Evolutionary conservation across 31 red algal species (phyloP).

Genomic region (Odonthalia washingtoniensis): DNA sequence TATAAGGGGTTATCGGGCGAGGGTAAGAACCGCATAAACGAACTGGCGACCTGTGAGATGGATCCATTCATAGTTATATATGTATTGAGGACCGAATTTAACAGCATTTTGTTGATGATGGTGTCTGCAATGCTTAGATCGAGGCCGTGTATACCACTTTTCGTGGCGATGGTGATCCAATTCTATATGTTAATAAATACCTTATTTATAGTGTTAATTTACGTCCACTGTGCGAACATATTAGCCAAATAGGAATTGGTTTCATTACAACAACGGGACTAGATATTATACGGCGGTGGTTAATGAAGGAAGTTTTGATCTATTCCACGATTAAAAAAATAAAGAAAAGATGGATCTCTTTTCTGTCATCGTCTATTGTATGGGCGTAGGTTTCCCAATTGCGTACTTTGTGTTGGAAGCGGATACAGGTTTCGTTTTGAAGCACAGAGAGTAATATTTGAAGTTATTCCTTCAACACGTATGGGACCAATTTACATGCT

Average conservation of each 20-base stretch:
- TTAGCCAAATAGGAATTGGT: not conserved
- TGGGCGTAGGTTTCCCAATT: conserved; percentile 1
- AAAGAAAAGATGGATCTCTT: not conserved
- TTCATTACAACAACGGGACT: not conserved
- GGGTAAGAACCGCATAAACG: too few relatives aligned
- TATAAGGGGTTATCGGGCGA: too few relatives aligned
- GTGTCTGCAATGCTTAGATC: too few relatives aligned
- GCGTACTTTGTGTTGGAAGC: not conserved
- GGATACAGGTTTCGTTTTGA: not conserved
- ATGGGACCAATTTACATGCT: not conserved
- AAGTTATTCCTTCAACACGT: not conserved
- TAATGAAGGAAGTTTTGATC: not conserved
- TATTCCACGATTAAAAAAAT: conserved; percentile 6
- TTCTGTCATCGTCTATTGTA: not conserved
- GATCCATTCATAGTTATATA: too few relatives aligned
- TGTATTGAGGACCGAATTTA: too few relatives aligned
- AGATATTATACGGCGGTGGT: not conserved
- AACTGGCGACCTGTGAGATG: too few relatives aligned
- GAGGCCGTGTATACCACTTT: too few relatives aligned
- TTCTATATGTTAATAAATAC: too few relatives aligned
- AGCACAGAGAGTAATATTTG: not conserved
- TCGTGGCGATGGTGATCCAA: too few relatives aligned
- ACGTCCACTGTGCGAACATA: not conserved
- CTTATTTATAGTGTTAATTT: too few relatives aligned
- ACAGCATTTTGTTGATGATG: too few relatives aligned